Evolutionary conservation across 495 filamentous ascomycete species (phyloP), one percentile per base, ranked within the genome.

Genomic region (Penicillium riverlandense): DNA sequence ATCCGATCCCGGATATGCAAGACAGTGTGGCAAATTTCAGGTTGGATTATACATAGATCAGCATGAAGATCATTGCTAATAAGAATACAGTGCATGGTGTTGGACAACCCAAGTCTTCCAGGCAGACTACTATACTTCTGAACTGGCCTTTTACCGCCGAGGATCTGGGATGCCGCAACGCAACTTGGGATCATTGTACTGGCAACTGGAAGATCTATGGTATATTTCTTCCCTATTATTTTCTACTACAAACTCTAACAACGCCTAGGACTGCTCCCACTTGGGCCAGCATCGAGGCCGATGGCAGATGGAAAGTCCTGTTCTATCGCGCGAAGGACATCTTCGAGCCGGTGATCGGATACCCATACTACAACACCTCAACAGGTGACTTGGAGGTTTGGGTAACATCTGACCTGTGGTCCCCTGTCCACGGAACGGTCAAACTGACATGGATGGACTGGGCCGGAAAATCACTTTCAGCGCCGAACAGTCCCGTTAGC

Each of bases 71-170:
- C 2, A 4, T 4, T 6, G 22, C 22, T 22, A 22, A 22, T 22
- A 6, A 22, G 22, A 22, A 2, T 22, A 6, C 61, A 79, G 76
- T 15, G 78, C 82, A 11, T 87, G 83, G 83, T 80, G 76, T 43
- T 75, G 79, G 40, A 67, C 78, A 4, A 85, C 82, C 1, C 81
- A 85, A 49, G 62, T 84, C 15, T 85, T 84, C 65, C 82, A 85
- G 49, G 79, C 81, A 1, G 81, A 84, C 49, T 72, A 77, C 51
- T 84, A 84, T 61, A 76, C 71, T 35, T 71, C 63, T 49, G 65
- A 85, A 54, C 84, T 84, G 29, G 71, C 77, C 37, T 84, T 78
- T 62, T 84, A 85, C 53, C 79, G 82, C 5, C 69, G 76, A 14
- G 82, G 80, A 6, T 77, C 73, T 37, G 80, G 79, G 1, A 57